Percentiles rank a stretch among this genome's conserved stretches.
These are phyloP conservation scores for Pythium pyrilobum DNA, from an alignment of 352 stramenopile genomes.

Conservation along the genomic window DNA sequence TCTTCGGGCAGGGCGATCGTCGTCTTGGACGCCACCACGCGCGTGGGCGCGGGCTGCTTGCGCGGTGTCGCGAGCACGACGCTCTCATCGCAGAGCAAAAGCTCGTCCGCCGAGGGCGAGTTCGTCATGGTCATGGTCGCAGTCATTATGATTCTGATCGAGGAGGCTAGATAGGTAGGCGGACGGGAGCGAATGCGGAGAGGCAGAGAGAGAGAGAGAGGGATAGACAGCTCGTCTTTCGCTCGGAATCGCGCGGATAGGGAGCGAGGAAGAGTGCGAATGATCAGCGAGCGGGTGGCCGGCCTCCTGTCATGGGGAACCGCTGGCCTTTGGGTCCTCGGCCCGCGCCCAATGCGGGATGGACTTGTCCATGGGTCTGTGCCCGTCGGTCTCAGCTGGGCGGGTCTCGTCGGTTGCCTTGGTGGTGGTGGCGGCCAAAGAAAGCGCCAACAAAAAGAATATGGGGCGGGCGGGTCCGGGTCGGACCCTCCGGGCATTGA, in stretches of 20 bases:
- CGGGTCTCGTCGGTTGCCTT: neutral
- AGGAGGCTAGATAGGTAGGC: neutral
- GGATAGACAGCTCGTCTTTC: neutral
- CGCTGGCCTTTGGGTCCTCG: too few relatives aligned
- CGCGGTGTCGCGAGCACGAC: conserved; percentile 14
- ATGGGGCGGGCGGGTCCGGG: conserved; percentile 5
- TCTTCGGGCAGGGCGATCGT: neutral
- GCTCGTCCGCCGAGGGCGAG: conserved; percentile 1
- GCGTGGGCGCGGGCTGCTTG: conserved; percentile 1
- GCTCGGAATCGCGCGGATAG: neutral
- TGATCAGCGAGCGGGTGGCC: neutral
- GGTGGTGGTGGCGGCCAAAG: conserved; percentile 1
- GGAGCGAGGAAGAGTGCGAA: too few relatives aligned
- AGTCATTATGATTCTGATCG: conserved; percentile 1
- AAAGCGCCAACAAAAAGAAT: neutral
- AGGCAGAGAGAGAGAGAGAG: neutral
- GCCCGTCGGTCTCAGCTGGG: too few relatives aligned
- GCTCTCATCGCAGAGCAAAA: conserved; percentile 19
- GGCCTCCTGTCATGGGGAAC: too few relatives aligned
- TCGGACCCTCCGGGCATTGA: neutral
- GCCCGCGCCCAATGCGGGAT: too few relatives aligned
- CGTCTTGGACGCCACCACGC: neutral
- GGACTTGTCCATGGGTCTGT: too few relatives aligned
- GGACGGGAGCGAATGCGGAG: neutral
- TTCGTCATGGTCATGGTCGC: neutral